Percentiles rank a stretch among this genome's conserved stretches.
Conservation (phyloP, 2,329 filamentous ascomycete genomes). For the Penicillium concentricum region DNA sequence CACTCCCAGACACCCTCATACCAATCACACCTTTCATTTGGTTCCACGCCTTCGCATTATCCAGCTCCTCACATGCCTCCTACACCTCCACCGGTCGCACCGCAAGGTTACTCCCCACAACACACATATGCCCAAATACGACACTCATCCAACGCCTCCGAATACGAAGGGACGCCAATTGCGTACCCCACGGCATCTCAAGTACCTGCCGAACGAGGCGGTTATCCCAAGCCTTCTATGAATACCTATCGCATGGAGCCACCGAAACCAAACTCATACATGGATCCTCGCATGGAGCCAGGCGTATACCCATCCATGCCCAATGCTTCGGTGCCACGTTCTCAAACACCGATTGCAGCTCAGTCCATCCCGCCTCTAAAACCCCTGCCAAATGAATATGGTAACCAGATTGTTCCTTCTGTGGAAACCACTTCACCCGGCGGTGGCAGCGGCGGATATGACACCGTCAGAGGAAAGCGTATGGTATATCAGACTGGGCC, state of each 20-base stretch:
- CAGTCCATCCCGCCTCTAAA: conserved; percentile 39
- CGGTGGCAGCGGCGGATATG: conserved; percentile 20
- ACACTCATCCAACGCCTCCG: conserved; percentile 32
- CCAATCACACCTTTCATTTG: conserved; percentile 45
- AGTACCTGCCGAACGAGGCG: conserved; percentile 20
- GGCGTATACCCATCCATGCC: conserved; percentile 43
- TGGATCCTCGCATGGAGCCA: conserved; percentile 38
- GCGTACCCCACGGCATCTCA: conserved; percentile 25
- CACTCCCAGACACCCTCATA: conserved; percentile 40
- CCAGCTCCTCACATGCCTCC: conserved; percentile 43
- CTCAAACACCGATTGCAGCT: conserved; percentile 29
- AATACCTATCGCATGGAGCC: conserved; percentile 32
- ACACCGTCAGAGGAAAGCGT: conserved; percentile 26
- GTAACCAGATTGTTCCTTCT: conserved; percentile 18
- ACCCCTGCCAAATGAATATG: conserved; percentile 31
- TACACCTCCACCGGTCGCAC: conserved; percentile 43
- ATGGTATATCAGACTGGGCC: conserved; percentile 34
- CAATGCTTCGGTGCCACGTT: conserved; percentile 19
- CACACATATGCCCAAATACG: conserved; percentile 34
- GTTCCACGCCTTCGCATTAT: conserved; percentile 43
- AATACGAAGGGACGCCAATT: conserved; percentile 30
- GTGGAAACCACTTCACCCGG: conserved; percentile 25
- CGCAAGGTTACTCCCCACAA: conserved; percentile 36
- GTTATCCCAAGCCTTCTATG: conserved; percentile 29
- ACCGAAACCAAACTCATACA: conserved; percentile 31